Conservation (phyloP, 2,329 filamentous ascomycete species). For the Monosporascus cannonballus region DNA sequence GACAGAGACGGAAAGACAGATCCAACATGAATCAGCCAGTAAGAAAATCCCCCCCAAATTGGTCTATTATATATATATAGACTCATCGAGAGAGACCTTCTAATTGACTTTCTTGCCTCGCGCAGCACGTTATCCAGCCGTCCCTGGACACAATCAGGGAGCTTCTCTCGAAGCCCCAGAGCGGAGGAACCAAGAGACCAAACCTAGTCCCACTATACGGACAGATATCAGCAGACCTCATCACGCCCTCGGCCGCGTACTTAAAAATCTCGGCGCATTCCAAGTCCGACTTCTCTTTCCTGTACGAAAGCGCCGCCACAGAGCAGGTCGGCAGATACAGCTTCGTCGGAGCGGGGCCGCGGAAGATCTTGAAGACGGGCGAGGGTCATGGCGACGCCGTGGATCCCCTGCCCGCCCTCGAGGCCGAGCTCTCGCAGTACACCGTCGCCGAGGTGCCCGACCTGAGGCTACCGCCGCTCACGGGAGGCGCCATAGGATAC, state of each 20-base stretch:
- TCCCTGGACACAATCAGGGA: conserved; percentile 40
- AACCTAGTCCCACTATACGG: conserved; percentile 80
- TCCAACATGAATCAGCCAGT: conserved; percentile 20
- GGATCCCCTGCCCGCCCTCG: conserved; percentile 78
- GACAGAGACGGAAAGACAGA: background rate
- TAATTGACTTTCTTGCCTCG: background rate
- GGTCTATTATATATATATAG: too few relatives aligned
- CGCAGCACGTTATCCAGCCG: conserved; percentile 36
- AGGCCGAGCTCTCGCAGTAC: conserved; percentile 72
- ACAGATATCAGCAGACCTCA: conserved; percentile 82
- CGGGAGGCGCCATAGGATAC: conserved; percentile 91
- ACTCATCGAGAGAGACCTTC: too few relatives aligned
- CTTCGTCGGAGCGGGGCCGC: conserved; percentile 78
- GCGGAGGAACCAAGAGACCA: conserved; percentile 33
- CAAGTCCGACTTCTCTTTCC: conserved; percentile 75
- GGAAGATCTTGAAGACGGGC: conserved; percentile 82
- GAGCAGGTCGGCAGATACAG: conserved; percentile 93
- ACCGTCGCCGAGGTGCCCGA: conserved; percentile 79
- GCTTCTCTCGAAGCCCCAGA: conserved; percentile 32
- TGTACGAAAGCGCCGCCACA: conserved; percentile 92
- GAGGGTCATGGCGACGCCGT: conserved; percentile 76
- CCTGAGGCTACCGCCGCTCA: conserved; percentile 76
- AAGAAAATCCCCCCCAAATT: conserved; percentile 5
- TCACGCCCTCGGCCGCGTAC: conserved; percentile 93
- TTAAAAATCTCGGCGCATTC: conserved; percentile 79